phyloP scores from a whole-genome alignment of 2,329 filamentous ascomycete species.

The Diplodia seriata region DNA sequence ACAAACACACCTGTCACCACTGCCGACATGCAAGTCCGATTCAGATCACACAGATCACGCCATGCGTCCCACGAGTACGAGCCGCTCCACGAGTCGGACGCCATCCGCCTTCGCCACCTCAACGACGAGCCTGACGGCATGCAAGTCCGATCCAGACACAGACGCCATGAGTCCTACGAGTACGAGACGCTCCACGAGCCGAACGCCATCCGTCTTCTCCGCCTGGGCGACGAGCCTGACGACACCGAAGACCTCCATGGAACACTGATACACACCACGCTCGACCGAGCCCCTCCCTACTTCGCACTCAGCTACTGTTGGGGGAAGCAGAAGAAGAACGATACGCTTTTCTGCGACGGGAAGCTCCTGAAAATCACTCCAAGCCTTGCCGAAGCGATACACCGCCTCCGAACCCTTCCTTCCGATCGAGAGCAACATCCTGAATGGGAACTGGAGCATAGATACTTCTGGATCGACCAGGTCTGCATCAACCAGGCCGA shows the following conservation, averaged over 20 bases:
- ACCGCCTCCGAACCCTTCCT: neutral
- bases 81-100: neutral
- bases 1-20: neutral
- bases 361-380: neutral
- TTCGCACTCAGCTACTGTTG: neutral
- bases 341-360: neutral
- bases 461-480: neutral
- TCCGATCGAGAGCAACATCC: neutral
- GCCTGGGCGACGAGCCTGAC: neutral
- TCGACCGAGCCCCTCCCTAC: neutral
- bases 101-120: neutral
- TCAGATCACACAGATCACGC: neutral
- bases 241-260: neutral
- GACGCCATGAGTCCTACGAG: neutral
- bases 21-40: neutral
- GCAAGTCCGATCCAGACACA: neutral
- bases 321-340: neutral
- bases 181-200: neutral
- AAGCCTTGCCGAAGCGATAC: neutral
- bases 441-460: neutral
- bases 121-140: neutral
- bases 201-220: neutral
- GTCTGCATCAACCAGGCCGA: neutral
- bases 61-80: neutral
- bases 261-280: neutral